A percentile compares a stretch with the other conserved stretches of the same genome.
These are phyloP conservation scores for Yamadazyma jaroonii DNA, from an alignment of 1,139 yeast species.

Conservation along the genomic window DNA sequence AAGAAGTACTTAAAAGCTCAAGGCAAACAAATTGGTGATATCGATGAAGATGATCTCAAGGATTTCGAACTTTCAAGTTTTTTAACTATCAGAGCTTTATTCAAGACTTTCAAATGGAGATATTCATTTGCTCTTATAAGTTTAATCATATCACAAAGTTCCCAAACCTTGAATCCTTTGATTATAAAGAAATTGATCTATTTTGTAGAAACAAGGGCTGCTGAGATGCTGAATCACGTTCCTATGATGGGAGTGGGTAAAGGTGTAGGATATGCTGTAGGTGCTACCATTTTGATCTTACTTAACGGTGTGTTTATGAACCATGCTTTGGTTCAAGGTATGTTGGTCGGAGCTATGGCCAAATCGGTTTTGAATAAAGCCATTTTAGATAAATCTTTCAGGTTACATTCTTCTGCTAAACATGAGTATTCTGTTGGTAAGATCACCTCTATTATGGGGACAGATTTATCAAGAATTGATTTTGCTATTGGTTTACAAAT, in stretches of 20 bases:
- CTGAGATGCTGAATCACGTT: conserved; percentile 12
- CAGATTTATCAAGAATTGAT: conserved; percentile 38
- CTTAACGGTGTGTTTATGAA: conserved; percentile 28
- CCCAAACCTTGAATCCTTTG: conserved; percentile 29
- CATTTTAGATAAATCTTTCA: conserved; percentile 63
- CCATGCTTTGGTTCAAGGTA: conserved; percentile 23
- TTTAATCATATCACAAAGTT: conserved; percentile 20
- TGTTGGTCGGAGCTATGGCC: conserved; percentile 57
- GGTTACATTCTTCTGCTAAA: conserved; percentile 56
- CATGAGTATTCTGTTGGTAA: conserved; percentile 63
- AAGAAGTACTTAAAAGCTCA: conserved; percentile 21
- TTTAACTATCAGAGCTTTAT: conserved; percentile 18
- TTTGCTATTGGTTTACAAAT: conserved; percentile 36
- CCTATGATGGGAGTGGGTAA: conserved; percentile 22
- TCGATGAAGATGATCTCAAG: conserved; percentile 13
- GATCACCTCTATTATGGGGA: conserved; percentile 54
- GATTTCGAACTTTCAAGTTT: conserved; percentile 10
- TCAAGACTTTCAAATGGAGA: conserved; percentile 28
- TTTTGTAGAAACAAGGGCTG: conserved; percentile 25
- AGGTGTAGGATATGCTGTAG: conserved; percentile 40
- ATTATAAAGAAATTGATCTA: conserved; percentile 27
- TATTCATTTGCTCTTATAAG: conserved; percentile 22
- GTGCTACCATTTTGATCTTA: conserved; percentile 25
- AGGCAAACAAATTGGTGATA: conserved; percentile 11
- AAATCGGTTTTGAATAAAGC: conserved; percentile 69